Evolutionary conservation across 306 rosid genomes (phyloP).

Genomic region (Mimosa bimucronata): DNA sequence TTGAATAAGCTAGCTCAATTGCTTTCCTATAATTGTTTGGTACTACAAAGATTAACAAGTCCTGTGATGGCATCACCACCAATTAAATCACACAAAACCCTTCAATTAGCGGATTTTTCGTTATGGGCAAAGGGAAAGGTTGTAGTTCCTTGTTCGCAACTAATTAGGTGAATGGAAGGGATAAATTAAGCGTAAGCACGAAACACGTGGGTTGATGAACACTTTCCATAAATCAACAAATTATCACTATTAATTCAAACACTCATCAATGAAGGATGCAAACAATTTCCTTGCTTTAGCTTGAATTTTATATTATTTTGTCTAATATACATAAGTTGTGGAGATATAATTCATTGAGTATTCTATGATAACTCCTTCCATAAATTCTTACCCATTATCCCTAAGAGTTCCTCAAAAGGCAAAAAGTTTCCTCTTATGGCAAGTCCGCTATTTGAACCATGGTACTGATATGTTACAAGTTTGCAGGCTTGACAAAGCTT

Average conservation of each 20-base stretch:
- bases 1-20: background rate
- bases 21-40: background rate
- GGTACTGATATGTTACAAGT: background rate
- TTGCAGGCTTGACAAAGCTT: background rate
- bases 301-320: background rate
- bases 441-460: background rate
- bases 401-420: background rate
- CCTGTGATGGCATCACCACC: background rate
- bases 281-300: background rate
- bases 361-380: background rate
- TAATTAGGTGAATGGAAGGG: background rate
- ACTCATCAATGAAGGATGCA: background rate
- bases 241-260: conserved; percentile 5
- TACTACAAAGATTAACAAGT: background rate
- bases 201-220: background rate
- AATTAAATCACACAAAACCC: background rate
- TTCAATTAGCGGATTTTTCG: background rate
- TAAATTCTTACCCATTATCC: background rate
- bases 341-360: background rate
- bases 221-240: background rate
- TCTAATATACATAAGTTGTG: background rate
- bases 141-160: background rate
- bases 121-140: background rate
- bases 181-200: too few species aligned
- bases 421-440: background rate